Percentiles rank a stretch among this genome's conserved stretches.
phyloP scores from a whole-genome alignment of 805 yeast species.

The Wickerhamiella sorbophila region DNA sequence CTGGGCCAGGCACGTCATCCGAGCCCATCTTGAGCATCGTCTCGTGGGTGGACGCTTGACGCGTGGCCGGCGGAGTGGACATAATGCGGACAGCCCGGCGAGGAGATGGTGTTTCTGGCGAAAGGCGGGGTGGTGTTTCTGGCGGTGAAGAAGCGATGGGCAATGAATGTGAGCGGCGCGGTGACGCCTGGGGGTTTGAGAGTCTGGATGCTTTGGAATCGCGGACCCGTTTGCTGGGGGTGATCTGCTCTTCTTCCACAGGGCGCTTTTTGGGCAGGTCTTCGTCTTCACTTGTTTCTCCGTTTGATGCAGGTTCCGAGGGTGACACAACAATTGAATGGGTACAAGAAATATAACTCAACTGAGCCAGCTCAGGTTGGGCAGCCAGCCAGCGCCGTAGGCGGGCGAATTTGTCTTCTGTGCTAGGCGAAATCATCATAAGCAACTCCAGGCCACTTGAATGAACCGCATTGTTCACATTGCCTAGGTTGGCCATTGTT shows the following conservation, averaged over 20 bases:
- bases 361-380: not conserved
- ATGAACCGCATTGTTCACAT: constrained; percentile 47
- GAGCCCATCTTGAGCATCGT: not conserved
- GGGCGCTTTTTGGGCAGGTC: constrained; percentile 1
- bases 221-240: constrained; percentile 1
- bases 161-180: not conserved
- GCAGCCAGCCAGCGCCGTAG: constrained; percentile 6
- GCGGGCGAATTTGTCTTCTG: constrained; percentile 6
- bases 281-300: constrained; percentile 2
- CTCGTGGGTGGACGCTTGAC: not conserved
- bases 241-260: not conserved
- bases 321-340: not conserved
- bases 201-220: not conserved
- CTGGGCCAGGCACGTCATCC: not conserved
- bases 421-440: constrained; percentile 3
- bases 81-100: not conserved
- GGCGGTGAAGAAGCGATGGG: not conserved
- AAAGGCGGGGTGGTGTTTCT: not conserved
- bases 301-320: not conserved
- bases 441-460: constrained; percentile 60
- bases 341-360: not conserved
- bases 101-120: not conserved
- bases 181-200: not conserved
- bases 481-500: constrained; percentile 35
- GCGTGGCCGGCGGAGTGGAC: constrained; percentile 2